phyloP scores from a whole-genome alignment of 257 asterid genomes.

The Nicotiana otophora region DNA sequence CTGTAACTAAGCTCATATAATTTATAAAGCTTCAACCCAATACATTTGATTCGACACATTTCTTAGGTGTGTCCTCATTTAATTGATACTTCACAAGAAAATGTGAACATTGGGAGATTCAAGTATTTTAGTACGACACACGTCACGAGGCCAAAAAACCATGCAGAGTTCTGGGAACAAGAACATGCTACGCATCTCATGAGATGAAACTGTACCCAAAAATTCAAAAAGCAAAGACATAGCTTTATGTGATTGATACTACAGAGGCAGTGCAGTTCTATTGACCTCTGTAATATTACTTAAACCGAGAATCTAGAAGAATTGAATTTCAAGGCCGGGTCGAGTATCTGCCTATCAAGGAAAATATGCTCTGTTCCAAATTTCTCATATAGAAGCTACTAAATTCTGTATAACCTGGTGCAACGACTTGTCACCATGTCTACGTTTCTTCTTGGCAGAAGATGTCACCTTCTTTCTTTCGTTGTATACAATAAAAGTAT shows the following conservation, averaged over 20 bases:
- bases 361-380: neutral
- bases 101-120: neutral
- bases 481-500: conserved; percentile 81
- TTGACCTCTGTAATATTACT: neutral
- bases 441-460: conserved; percentile 91
- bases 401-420: conserved; percentile 58
- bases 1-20: neutral
- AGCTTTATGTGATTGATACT: neutral
- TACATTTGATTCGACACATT: neutral
- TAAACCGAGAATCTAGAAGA: neutral
- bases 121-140: neutral
- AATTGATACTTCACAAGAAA: neutral
- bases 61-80: neutral
- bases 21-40: neutral
- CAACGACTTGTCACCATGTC: conserved; percentile 53
- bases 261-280: neutral
- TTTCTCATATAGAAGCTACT: neutral
- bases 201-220: neutral
- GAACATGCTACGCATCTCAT: neutral
- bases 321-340: neutral
- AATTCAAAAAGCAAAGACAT: neutral
- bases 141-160: neutral
- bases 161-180: neutral
- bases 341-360: neutral
- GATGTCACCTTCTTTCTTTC: conserved; percentile 95